These are phyloP conservation scores for Echeveria elegans DNA, from an alignment of 164 flowering plant genomes.

Conservation along the genomic window DNA sequence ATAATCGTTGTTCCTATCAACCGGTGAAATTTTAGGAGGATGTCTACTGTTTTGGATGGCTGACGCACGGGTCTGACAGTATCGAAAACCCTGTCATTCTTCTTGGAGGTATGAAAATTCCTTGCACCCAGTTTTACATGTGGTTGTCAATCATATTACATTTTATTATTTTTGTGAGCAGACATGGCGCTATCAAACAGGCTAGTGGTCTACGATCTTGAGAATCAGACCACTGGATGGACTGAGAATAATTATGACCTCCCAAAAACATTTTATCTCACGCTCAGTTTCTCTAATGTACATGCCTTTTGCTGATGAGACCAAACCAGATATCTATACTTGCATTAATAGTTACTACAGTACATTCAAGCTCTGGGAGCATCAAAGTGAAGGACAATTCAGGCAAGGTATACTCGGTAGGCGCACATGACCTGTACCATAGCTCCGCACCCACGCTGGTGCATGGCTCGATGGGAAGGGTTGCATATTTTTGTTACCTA, in stretches of 20 bases:
- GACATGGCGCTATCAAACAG: constrained; percentile 54
- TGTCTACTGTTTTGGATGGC: constrained; percentile 82
- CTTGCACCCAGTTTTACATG: not conserved
- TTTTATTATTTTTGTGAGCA: constrained; percentile 17
- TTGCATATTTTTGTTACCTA: constrained; percentile 8
- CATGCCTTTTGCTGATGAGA: not conserved
- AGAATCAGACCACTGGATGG: constrained; percentile 78
- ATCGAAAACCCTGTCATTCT: constrained; percentile 53
- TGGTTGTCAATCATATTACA: not conserved
- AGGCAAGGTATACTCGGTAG: constrained; percentile 31
- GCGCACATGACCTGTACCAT: constrained; percentile 23
- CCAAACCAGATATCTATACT: not conserved
- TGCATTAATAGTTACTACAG: too few species aligned
- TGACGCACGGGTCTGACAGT: constrained; percentile 52
- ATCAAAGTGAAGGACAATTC: constrained; percentile 46
- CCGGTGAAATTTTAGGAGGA: constrained; percentile 30
- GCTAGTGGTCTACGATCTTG: constrained; percentile 71
- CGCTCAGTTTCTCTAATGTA: not conserved
- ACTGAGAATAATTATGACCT: constrained; percentile 73
- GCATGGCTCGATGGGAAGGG: constrained; percentile 10
- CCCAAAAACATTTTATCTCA: not conserved
- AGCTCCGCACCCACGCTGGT: constrained; percentile 20
- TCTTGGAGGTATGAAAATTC: constrained; percentile 59
- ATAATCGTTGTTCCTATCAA: not conserved
- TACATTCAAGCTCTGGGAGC: constrained; percentile 40